Conservation (phyloP, 495 filamentous ascomycete genomes). For the Aspergillus sparsus region DNA sequence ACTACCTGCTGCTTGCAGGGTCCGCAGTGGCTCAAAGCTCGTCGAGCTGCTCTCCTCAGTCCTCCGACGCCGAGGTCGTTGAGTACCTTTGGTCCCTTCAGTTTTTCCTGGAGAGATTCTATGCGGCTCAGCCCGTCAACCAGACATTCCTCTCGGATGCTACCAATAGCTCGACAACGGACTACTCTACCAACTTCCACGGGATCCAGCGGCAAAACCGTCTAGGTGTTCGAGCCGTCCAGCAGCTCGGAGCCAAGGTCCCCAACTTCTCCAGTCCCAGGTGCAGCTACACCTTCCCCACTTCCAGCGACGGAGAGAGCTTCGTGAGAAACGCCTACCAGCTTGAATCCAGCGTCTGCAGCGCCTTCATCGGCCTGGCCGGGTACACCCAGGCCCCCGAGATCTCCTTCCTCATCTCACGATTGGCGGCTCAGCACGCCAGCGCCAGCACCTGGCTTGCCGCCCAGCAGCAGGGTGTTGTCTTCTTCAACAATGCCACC, state of each 20-base stretch:
- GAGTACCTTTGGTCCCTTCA: slow-evolving; percentile 32
- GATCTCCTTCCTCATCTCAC: slow-evolving; percentile 37
- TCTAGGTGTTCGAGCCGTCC: slow-evolving; percentile 29
- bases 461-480: slow-evolving; percentile 23
- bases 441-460: slow-evolving; percentile 31
- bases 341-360: slow-evolving; percentile 30
- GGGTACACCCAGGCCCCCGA: slow-evolving; percentile 38
- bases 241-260: slow-evolving; percentile 22
- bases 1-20: slow-evolving; percentile 28
- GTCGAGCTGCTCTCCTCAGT: slow-evolving; percentile 26
- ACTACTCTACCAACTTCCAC: slow-evolving; percentile 28
- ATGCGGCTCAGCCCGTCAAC: slow-evolving; percentile 28
- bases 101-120: slow-evolving; percentile 30
- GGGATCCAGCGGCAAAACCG: slow-evolving; percentile 32
- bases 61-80: slow-evolving; percentile 27
- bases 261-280: slow-evolving; percentile 25
- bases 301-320: slow-evolving; percentile 18
- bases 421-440: slow-evolving; percentile 36
- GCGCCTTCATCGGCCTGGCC: slow-evolving; percentile 34
- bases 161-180: slow-evolving; percentile 23
- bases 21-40: slow-evolving; percentile 22
- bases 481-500: slow-evolving; percentile 31
- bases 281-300: slow-evolving; percentile 31
- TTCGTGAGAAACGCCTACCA: slow-evolving; percentile 28
- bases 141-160: slow-evolving; percentile 28